phyloP scores from a whole-genome alignment of 108 stramenopile species.

The Skeletonema marinoi region DNA sequence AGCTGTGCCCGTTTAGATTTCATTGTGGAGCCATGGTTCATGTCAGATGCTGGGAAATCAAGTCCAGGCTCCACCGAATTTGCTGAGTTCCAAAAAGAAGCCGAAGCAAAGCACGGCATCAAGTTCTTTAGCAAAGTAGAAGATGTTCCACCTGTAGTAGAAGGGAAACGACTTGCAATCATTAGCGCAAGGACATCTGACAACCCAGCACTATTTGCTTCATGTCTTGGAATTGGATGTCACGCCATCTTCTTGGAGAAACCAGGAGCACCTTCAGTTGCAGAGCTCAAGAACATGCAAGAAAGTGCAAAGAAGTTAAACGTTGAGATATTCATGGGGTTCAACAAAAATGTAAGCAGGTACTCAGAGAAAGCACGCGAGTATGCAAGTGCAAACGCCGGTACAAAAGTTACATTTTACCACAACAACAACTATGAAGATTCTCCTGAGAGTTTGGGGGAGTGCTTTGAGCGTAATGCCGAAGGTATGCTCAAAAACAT shows the following conservation, averaged over 20 bases:
- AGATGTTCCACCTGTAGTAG: slow-evolving; percentile 48
- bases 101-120: slow-evolving; percentile 35
- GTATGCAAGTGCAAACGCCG: slow-evolving; percentile 40
- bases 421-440: slow-evolving; percentile 84
- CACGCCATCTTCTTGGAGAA: slow-evolving; percentile 80
- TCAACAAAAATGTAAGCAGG: slow-evolving; percentile 86
- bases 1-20: slow-evolving; percentile 33
- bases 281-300: slow-evolving; percentile 66
- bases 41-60: slow-evolving; percentile 38
- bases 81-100: slow-evolving; percentile 29
- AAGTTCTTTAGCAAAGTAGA: slow-evolving; percentile 43
- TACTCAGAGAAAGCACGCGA: slow-evolving; percentile 63
- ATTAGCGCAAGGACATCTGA: slow-evolving; percentile 77
- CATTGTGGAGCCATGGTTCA: slow-evolving; percentile 79
- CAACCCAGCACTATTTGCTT: slow-evolving; percentile 67
- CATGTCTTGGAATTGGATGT: slow-evolving; percentile 55
- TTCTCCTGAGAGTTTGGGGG: slow-evolving; percentile 55
- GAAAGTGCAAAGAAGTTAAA: slow-evolving; percentile 33
- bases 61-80: slow-evolving; percentile 54
- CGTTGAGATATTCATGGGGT: slow-evolving; percentile 77
- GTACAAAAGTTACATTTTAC: slow-evolving; percentile 58
- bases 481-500: slow-evolving; percentile 93
- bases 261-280: slow-evolving; percentile 85
- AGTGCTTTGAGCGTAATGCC: slow-evolving; percentile 83
- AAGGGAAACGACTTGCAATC: slow-evolving; percentile 40